These are phyloP conservation scores for Aureobasidium leucospermi DNA, from an alignment of 2,329 filamentous ascomycete species.

Conservation along the genomic window DNA sequence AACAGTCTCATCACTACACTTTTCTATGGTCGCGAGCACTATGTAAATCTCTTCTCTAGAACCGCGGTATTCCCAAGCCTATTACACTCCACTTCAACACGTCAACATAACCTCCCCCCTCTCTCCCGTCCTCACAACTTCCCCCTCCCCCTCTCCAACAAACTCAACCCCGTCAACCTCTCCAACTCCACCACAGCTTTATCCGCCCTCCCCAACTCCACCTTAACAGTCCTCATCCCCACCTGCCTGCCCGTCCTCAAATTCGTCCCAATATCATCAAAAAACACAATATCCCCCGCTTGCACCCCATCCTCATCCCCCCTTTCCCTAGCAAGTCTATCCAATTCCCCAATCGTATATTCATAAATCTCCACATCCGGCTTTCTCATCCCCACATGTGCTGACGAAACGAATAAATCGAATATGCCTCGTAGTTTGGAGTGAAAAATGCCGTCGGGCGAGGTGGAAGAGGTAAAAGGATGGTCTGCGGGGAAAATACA, in stretches of 20 bases:
- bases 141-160: constrained; percentile 26
- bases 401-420: constrained; percentile 80
- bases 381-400: constrained; percentile 81
- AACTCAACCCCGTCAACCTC: constrained; percentile 58
- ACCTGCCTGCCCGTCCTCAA: constrained; percentile 67
- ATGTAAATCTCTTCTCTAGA: no score
- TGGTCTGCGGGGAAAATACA: constrained; percentile 76
- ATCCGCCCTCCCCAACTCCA: constrained; percentile 66
- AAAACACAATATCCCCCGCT: constrained; percentile 67
- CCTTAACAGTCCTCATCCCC: constrained; percentile 80
- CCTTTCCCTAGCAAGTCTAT: constrained; percentile 54
- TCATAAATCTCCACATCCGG: constrained; percentile 77
- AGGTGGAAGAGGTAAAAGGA: constrained; percentile 48
- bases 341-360: constrained; percentile 59
- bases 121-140: no score
- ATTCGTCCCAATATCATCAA: constrained; percentile 94
- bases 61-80: no score
- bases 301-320: constrained; percentile 48
- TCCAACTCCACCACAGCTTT: constrained; percentile 81
- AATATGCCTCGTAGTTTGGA: constrained; percentile 59
- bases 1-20: no score
- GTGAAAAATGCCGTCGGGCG: constrained; percentile 32
- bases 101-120: no score
- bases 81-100: no score
- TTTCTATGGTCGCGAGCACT: no score